phyloP scores from a whole-genome alignment of 2,329 filamentous ascomycete species.

The Fusarium secorum region DNA sequence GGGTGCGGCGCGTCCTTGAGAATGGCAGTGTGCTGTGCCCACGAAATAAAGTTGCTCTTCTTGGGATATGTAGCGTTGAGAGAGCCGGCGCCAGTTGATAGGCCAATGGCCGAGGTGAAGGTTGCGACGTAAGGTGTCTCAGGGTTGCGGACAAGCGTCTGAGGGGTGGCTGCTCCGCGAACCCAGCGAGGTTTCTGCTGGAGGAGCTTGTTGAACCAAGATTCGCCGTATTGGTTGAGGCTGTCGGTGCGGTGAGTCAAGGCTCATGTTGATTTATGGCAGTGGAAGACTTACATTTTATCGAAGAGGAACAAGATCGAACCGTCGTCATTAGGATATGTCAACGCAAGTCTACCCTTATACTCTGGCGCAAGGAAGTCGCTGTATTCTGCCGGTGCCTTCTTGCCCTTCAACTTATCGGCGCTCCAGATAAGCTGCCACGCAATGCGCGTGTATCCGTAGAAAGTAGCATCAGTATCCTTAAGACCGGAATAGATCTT shows the following conservation, averaged over 20 bases:
- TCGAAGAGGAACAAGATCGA: not conserved
- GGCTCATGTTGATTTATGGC: not conserved
- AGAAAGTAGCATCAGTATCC: not conserved
- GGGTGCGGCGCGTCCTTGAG: not conserved
- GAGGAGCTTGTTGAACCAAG: not conserved
- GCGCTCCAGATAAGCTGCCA: not conserved
- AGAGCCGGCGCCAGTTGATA: not conserved
- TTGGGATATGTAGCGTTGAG: not conserved
- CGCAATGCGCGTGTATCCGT: not conserved
- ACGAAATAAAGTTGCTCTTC: not conserved
- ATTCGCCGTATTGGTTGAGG: not conserved
- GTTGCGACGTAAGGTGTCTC: not conserved
- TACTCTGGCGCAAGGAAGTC: not conserved
- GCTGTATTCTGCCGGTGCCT: not conserved
- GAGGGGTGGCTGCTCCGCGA: not conserved
- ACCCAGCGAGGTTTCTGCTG: not conserved
- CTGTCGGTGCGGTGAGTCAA: not conserved
- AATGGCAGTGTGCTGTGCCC: not conserved
- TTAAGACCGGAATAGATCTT: not conserved
- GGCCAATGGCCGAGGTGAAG: accelerated
- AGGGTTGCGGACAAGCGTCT: not conserved
- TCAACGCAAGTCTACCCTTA: not conserved
- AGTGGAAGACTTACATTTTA: not conserved
- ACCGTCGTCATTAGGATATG: not conserved
- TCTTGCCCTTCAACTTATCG: not conserved